These are phyloP conservation scores for Penicillium aurantiogriseum DNA, from an alignment of 2,329 filamentous ascomycete genomes.

Conservation along the genomic window DNA sequence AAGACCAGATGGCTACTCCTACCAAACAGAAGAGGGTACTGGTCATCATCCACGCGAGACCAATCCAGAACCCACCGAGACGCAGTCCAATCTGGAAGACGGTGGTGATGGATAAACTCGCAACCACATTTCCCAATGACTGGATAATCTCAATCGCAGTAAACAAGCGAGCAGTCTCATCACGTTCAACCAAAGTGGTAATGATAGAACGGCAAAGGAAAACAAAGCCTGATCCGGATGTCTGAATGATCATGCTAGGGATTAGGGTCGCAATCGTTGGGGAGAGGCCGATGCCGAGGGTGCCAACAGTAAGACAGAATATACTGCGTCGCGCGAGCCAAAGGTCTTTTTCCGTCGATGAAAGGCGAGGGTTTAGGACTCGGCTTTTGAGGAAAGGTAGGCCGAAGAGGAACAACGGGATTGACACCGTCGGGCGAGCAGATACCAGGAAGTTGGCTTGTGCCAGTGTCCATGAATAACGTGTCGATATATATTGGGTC, in stretches of 20 bases:
- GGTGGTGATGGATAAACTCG: slow-evolving; percentile 47
- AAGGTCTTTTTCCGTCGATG: slow-evolving; percentile 46
- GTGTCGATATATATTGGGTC: slow-evolving; percentile 53
- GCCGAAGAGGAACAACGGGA: slow-evolving; percentile 48
- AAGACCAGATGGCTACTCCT: slow-evolving; percentile 29
- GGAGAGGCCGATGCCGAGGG: slow-evolving; percentile 48
- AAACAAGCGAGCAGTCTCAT: slow-evolving; percentile 51
- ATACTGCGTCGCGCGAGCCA: slow-evolving; percentile 48
- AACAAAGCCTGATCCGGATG: slow-evolving; percentile 49
- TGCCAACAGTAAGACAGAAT: slow-evolving; percentile 44
- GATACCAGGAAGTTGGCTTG: slow-evolving; percentile 45
- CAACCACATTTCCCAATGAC: slow-evolving; percentile 48
- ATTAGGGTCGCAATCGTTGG: slow-evolving; percentile 45
- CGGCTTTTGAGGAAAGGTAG: slow-evolving; percentile 40
- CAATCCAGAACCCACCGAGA: slow-evolving; percentile 48
- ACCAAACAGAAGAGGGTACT: slow-evolving; percentile 35
- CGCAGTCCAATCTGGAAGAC: slow-evolving; percentile 50
- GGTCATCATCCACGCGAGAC: slow-evolving; percentile 48
- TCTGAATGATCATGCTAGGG: slow-evolving; percentile 48
- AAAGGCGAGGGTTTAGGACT: slow-evolving; percentile 39
- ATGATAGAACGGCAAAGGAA: slow-evolving; percentile 49
- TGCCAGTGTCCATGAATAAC: slow-evolving; percentile 51
- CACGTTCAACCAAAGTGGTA: slow-evolving; percentile 48
- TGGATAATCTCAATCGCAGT: slow-evolving; percentile 52
- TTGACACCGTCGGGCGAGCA: slow-evolving; percentile 48